Evolutionary conservation across 2,329 filamentous ascomycete species (phyloP).

Genomic region (Fusarium clavum): DNA sequence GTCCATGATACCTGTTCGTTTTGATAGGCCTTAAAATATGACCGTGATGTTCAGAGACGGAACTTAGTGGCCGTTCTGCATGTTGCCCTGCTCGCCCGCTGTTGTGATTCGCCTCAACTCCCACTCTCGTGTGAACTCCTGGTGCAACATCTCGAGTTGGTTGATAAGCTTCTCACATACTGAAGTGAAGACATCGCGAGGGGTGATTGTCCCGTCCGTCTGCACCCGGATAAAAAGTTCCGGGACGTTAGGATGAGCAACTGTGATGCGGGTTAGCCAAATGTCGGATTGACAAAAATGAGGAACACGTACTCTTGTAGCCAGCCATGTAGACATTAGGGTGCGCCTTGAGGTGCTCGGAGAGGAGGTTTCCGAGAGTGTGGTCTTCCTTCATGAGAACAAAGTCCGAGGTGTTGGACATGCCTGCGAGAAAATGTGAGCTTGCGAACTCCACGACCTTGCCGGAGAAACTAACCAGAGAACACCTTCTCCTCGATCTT

Average conservation of each 20-base stretch:
- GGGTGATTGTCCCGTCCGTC: conserved; percentile 87
- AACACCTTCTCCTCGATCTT: conserved; percentile 91
- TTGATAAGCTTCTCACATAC: conserved; percentile 85
- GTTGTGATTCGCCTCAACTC: conserved; percentile 88
- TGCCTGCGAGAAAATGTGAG: conserved; percentile 61
- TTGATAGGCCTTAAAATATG: conserved; percentile 19
- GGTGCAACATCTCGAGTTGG: conserved; percentile 81
- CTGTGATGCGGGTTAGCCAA: conserved; percentile 46
- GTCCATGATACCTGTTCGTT: conserved; percentile 35
- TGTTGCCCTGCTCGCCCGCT: conserved; percentile 67
- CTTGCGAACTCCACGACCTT: not conserved
- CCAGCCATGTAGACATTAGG: conserved; percentile 88
- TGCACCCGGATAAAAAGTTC: conserved; percentile 82
- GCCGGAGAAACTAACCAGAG: conserved; percentile 74
- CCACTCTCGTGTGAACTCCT: conserved; percentile 93
- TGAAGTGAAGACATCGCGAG: conserved; percentile 87
- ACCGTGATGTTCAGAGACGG: conserved; percentile 10
- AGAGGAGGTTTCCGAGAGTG: conserved; percentile 90
- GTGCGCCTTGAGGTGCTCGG: conserved; percentile 85
- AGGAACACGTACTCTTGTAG: conserved; percentile 77
- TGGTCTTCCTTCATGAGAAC: conserved; percentile 97
- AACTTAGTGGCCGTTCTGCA: conserved; percentile 53
- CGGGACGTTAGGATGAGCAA: conserved; percentile 70
- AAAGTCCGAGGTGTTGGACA: conserved; percentile 96
- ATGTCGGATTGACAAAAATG: no score